phyloP scores from a whole-genome alignment of 176 grass and related monocot species.

The Hsuehochloa calcarea region DNA sequence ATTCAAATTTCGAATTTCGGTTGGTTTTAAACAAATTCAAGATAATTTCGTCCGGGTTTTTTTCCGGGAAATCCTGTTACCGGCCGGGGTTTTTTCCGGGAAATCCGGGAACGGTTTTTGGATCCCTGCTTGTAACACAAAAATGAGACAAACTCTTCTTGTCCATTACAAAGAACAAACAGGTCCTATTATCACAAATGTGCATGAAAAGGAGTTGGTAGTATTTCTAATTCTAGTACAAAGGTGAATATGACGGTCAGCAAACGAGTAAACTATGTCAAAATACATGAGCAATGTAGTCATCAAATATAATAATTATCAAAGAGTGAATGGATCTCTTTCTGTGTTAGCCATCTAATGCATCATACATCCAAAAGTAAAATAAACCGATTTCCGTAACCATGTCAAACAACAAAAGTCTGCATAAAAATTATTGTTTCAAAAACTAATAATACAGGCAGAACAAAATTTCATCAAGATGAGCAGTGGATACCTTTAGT shows the following conservation, averaged over 20 bases:
- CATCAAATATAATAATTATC: not conserved
- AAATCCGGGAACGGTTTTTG: too few species aligned
- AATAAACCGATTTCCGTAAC: constrained; percentile 17
- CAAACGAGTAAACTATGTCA: not conserved
- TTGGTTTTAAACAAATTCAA: too few species aligned
- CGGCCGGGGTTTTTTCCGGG: too few species aligned
- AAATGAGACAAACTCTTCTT: constrained; percentile 5
- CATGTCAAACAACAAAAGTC: not conserved
- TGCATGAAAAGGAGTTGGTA: not conserved
- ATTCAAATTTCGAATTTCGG: too few species aligned
- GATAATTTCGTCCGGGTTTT: too few species aligned
- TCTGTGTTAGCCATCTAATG: constrained; percentile 1
- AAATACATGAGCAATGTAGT: not conserved
- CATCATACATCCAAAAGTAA: not conserved
- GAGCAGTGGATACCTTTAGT: constrained; percentile 64
- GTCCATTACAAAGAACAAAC: constrained; percentile 4
- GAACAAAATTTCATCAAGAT: constrained; percentile 1
- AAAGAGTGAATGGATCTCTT: not conserved
- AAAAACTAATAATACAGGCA: constrained; percentile 7
- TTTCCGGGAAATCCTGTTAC: too few species aligned
- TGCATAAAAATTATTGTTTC: constrained; percentile 2
- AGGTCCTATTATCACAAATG: not conserved
- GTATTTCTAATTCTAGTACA: not conserved
- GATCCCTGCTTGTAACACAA: not conserved
- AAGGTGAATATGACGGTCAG: not conserved